Evolutionary conservation across 495 filamentous ascomycete species (phyloP).

Genomic region (Podospora pseudopauciseta): DNA sequence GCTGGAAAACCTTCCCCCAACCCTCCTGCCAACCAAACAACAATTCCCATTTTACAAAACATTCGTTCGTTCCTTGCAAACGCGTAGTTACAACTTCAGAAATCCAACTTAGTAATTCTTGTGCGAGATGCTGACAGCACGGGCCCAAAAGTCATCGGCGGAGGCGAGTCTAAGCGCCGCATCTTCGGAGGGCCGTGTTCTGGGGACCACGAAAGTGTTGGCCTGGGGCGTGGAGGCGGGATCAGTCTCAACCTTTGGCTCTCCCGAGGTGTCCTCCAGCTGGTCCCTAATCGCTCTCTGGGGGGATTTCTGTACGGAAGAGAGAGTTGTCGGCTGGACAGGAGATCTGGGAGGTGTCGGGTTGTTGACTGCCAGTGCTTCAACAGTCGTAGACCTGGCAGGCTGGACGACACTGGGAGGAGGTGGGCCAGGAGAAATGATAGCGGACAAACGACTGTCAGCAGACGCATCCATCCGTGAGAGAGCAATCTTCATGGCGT

Average conservation of each 20-base stretch:
- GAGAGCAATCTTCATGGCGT: neutral
- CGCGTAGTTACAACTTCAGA: neutral
- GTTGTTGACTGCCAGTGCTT: neutral
- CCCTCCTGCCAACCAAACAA: too few relatives aligned
- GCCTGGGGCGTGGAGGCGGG: neutral
- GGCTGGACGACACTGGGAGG: neutral
- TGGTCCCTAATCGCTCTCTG: neutral
- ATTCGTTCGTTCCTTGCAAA: neutral
- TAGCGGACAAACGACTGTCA: neutral
- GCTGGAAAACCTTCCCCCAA: too few relatives aligned
- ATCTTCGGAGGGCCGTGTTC: neutral
- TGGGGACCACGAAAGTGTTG: neutral
- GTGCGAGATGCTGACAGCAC: neutral
- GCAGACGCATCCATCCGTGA: neutral
- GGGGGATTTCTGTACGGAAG: neutral
- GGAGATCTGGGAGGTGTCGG: neutral
- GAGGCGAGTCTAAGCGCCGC: neutral
- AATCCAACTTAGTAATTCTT: neutral
- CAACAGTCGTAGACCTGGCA: neutral
- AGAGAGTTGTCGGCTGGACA: neutral
- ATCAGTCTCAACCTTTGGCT: neutral
- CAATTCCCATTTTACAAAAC: neutral
- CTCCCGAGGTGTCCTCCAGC: neutral
- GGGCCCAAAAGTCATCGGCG: neutral
- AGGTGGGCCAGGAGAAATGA: neutral